Evolutionary conservation across 305 asterid species (phyloP), one percentile per base, ranked within the genome.

Genomic region (Coffea humblotiana): DNA sequence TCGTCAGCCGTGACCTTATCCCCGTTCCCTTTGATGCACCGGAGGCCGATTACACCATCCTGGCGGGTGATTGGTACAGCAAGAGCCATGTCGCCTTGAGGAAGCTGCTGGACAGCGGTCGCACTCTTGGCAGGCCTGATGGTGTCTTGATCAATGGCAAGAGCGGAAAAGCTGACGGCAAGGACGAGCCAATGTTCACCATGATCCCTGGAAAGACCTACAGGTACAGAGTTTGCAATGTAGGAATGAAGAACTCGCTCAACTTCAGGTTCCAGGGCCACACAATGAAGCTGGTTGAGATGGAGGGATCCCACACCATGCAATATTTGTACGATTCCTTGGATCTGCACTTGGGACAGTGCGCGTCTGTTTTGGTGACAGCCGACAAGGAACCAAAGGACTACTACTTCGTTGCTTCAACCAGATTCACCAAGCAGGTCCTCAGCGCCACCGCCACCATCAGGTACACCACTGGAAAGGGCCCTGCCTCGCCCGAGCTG

Each of bases 241-340:
- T 91, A 0, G 97, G 97, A 3, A 78, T 93, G 88, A 91, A 85
- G 77, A 85, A 89, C 71, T 90, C 98, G 0, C 29, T 93, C 52
- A 93, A 90, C 11, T 80, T 88, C 0, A 70, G 98, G 47, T 70
- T 93, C 54, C 98, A 93, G 23, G 88, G 86, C 7, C 98, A 93
- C 51, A 67, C 82, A 0, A 47, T 93, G 88, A 85, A 83, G 73
- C 78, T 93, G 0, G 95, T 91, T 0, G 97, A 93, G 78, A 77
- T 93, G 3, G 97, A 93, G 54, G 97, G 97, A 0, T 93, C 97
- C 0, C 95, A 93, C 86, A 87, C 92, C 0, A 87, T 93, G 1
- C 97, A 93, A 40, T 90, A 90, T 13, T 63, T 43, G 56, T 93
- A 93, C 16, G 92, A 88, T 10, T 91, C 97, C 0, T 86, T 93